A percentile compares a stretch with the other conserved stretches of the same genome.
Conservation (phyloP, 2,329 filamentous ascomycete species). For the Xylaria digitata region DNA sequence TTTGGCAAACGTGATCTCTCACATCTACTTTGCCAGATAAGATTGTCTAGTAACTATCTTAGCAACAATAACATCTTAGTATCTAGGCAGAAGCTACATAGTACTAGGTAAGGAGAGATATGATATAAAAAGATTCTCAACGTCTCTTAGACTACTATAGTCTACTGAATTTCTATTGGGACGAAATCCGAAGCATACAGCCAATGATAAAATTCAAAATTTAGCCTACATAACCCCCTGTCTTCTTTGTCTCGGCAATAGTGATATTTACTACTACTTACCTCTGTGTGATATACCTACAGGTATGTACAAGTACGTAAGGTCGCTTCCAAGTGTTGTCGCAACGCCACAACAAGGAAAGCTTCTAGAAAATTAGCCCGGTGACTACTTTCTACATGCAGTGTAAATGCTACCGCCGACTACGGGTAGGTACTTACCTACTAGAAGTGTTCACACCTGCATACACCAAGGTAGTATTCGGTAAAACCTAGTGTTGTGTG, state of each 20-base stretch:
- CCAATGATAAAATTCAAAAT: constrained; percentile 45
- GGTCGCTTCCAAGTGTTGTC: constrained; percentile 5
- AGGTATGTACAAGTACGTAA: too few species aligned
- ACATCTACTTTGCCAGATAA: neutral
- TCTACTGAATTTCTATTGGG: constrained; percentile 35
- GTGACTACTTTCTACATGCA: constrained; percentile 22
- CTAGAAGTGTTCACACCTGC: constrained; percentile 22
- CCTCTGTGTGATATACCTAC: neutral
- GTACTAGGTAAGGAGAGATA: constrained; percentile 49
- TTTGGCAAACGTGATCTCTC: neutral
- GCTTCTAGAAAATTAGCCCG: constrained; percentile 25
- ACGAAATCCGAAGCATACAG: constrained; percentile 35
- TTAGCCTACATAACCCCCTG: constrained; percentile 17
- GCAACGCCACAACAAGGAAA: constrained; percentile 7
- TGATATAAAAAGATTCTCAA: constrained; percentile 41
- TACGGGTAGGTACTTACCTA: neutral
- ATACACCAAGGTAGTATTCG: constrained; percentile 25
- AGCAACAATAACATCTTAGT: constrained; percentile 6
- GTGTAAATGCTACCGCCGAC: constrained; percentile 2
- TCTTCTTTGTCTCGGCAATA: neutral
- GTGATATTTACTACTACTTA: neutral
- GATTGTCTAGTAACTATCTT: constrained; percentile 6
- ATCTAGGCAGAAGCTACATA: neutral
- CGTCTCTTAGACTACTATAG: constrained; percentile 24
- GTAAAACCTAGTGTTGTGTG: constrained; percentile 19